Evolutionary conservation across 2,329 filamentous ascomycete species (phyloP).

Genomic region (Penicillium sp.): DNA sequence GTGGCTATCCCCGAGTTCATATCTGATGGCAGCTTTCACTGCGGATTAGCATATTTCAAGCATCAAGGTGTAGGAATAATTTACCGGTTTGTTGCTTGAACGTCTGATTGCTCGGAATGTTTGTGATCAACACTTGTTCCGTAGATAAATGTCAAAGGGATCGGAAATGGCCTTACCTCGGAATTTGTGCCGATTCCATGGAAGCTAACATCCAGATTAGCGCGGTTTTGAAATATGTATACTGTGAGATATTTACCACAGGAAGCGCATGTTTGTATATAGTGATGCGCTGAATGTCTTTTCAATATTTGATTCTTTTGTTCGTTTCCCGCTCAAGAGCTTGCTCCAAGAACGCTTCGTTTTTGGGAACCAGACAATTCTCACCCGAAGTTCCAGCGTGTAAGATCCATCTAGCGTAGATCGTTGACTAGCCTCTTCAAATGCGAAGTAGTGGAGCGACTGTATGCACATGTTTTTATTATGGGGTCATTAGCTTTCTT

Average conservation of each 20-base stretch:
- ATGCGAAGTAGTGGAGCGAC: too few relatives aligned
- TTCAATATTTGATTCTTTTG: too few relatives aligned
- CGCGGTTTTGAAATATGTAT: neutral
- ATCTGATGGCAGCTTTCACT: conserved; percentile 19
- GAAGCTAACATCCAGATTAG: conserved; percentile 11
- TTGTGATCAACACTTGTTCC: neutral
- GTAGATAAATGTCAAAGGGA: neutral
- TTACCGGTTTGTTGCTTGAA: neutral
- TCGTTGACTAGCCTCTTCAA: too few relatives aligned
- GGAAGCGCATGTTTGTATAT: neutral
- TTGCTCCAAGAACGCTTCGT: neutral
- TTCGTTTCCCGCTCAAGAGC: neutral
- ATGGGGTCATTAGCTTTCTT: too few relatives aligned
- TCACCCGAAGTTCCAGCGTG: too few relatives aligned
- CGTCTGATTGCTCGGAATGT: neutral
- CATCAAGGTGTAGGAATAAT: neutral
- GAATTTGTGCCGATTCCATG: conserved; percentile 28
- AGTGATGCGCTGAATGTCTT: neutral
- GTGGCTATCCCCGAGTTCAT: conserved; percentile 21
- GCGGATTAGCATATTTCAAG: neutral
- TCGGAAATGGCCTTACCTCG: conserved; percentile 9
- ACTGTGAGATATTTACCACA: neutral
- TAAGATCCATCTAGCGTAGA: too few relatives aligned
- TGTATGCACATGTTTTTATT: too few relatives aligned
- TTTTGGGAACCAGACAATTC: too few relatives aligned